These are phyloP conservation scores for Backusella westeae DNA, from an alignment of 192 early-diverging fungal species.

Conservation along the genomic window DNA sequence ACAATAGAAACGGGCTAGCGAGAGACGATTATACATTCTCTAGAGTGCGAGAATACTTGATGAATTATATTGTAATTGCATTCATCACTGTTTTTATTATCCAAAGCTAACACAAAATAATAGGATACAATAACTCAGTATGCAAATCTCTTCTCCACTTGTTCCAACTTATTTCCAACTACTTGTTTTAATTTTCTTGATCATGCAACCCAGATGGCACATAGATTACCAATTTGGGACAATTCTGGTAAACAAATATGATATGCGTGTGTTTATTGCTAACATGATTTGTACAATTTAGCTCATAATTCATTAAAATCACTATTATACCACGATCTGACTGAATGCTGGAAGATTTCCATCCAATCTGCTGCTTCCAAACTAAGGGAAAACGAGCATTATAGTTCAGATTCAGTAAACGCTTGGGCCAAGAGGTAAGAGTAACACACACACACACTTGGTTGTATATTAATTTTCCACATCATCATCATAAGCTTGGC, in stretches of 20 bases:
- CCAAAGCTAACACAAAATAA: not conserved
- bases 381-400: constrained; percentile 78
- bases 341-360: constrained; percentile 74
- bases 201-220: constrained; percentile 65
- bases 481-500: constrained; percentile 37
- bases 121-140: constrained; percentile 70
- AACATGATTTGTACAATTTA: not conserved
- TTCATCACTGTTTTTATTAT: not conserved
- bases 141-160: constrained; percentile 70
- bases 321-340: constrained; percentile 68
- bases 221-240: constrained; percentile 83
- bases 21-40: constrained; percentile 89
- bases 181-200: constrained; percentile 80
- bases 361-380: constrained; percentile 71
- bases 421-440: constrained; percentile 73
- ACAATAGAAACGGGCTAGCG: constrained; percentile 74
- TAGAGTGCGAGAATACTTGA: constrained; percentile 73
- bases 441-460: not conserved
- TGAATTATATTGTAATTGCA: constrained; percentile 61
- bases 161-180: constrained; percentile 69
- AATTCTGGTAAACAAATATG: constrained; percentile 32
- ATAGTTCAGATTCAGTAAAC: constrained; percentile 71
- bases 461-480: not conserved
- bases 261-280: not conserved
- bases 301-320: constrained; percentile 65